phyloP scores from a whole-genome alignment of 1,284 basidiomycete genomes.

The Pseudozyma sp. region DNA sequence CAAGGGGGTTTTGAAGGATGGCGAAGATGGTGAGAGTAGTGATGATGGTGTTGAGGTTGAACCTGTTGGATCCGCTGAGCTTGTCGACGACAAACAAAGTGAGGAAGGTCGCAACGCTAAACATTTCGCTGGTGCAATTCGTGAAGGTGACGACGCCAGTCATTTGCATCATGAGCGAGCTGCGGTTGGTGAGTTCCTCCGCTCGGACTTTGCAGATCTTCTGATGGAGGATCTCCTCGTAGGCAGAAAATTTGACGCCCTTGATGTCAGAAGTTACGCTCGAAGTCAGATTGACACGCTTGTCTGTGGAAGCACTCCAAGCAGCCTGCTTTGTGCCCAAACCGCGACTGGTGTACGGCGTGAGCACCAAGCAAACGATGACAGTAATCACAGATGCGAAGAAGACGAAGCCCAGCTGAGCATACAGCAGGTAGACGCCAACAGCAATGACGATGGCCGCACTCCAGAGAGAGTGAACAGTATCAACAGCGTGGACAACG shows the following conservation, averaged over 20 bases:
- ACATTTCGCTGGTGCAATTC: constrained; percentile 38
- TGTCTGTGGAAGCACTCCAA: constrained; percentile 56
- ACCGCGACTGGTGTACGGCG: constrained; percentile 46
- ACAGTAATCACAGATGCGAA: constrained; percentile 52
- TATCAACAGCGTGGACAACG: constrained; percentile 45
- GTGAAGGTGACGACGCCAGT: constrained; percentile 35
- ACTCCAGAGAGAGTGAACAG: constrained; percentile 57
- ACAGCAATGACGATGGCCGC: constrained; percentile 50
- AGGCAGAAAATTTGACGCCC: constrained; percentile 62
- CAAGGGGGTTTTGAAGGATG: constrained; percentile 51
- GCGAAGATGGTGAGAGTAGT: constrained; percentile 56
- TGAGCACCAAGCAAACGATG: constrained; percentile 39
- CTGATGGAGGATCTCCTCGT: constrained; percentile 47
- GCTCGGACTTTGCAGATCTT: constrained; percentile 47
- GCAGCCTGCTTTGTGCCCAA: constrained; percentile 47
- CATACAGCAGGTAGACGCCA: constrained; percentile 58
- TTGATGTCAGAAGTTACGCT: constrained; percentile 58
- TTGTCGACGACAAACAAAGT: constrained; percentile 47
- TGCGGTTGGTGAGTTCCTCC: constrained; percentile 39
- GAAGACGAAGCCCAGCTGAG: constrained; percentile 52
- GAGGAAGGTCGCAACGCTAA: constrained; percentile 45
- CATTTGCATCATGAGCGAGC: constrained; percentile 30
- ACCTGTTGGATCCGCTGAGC: constrained; percentile 37
- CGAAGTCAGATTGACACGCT: constrained; percentile 53
- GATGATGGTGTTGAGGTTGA: constrained; percentile 56